phyloP scores from a whole-genome alignment of 495 filamentous ascomycete species.

The Aspergillus asperescens region DNA sequence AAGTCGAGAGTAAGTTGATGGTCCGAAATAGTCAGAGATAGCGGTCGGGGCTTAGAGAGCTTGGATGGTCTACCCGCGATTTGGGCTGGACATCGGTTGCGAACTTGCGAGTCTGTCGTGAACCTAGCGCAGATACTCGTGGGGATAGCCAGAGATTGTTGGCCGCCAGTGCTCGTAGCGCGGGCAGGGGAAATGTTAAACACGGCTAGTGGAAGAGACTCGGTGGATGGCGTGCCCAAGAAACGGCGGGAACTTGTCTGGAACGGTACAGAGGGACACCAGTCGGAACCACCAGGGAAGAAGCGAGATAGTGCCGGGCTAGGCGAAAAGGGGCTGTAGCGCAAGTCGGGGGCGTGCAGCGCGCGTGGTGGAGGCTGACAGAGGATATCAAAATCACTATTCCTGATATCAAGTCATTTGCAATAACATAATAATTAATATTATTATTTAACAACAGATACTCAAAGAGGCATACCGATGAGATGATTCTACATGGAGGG shows the following conservation, averaged over 20 bases:
- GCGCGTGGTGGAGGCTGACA: conserved; percentile 17
- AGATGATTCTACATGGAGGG: too few species aligned
- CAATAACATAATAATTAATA: too few species aligned
- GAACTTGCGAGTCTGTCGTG: conserved; percentile 23
- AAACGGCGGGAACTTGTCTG: too few species aligned
- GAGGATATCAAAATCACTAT: conserved; percentile 4
- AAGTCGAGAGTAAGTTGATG: conserved; percentile 19
- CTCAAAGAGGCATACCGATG: too few species aligned
- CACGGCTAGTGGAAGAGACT: conserved; percentile 19
- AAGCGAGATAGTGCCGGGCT: conserved; percentile 21
- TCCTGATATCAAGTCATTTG: conserved; percentile 4
- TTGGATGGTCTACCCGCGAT: conserved; percentile 44
- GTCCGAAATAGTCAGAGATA: conserved; percentile 11
- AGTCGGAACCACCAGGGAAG: conserved; percentile 6
- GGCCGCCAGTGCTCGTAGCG: conserved; percentile 21
- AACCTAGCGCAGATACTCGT: conserved; percentile 41
- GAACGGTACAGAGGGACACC: conserved; percentile 22
- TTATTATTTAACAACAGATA: too few species aligned
- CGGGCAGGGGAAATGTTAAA: conserved; percentile 13
- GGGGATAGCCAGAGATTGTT: conserved; percentile 36
- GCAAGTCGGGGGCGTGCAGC: conserved; percentile 34
- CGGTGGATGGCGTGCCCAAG: conserved; percentile 42
- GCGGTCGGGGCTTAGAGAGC: conserved; percentile 32
- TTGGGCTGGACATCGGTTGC: conserved; percentile 30
- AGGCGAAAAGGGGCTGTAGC: conserved; percentile 30